Base-by-base conservation (phyloP, 176 grass and related monocot species). In the Carex scoparia region DNA sequence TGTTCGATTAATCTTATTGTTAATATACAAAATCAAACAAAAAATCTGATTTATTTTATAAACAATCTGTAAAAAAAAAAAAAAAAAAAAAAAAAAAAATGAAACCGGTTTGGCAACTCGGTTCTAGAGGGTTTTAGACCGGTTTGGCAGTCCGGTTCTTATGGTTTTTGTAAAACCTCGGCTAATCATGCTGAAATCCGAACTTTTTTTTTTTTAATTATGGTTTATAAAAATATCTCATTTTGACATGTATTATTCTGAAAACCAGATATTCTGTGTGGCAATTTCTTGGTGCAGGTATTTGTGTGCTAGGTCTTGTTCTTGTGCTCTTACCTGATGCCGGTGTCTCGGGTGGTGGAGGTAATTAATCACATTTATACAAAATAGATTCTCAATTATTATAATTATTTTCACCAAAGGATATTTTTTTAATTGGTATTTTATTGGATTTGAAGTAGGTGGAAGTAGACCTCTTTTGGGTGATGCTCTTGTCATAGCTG, bases 231-330 rank as follows among this genome's bases (percentile, higher is more conserved):
- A n/a, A n/a, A n/a, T n/a, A n/a, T n/a, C n/a, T n/a, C n/a, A 57
- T 94, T 85, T 88, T 98, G 70, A 95, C 95, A 30, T 95, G 93
- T 93, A 62, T 93, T 56, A 90, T 95, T 87, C 66, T 95, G 48
- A 93, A 93, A 86, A 98, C 89, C 35, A 92, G 88, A 70, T 95
- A 95, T 69, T 88, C 86, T 62, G 1, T 90, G 44, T 88, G 86
- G 85, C 91, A 95, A 59, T 91, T 98, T 61, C 13, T 87, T 4
- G 91, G 93, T 1, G 85, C 89, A 3, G 88, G 87, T 61, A 85
- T 98, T 66, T 95, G 95, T 78, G 88, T 90, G 23, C 51, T 69
- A 37, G 93, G 93, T 57, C 89, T 95, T 78, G 80, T 94, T 87
- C 63, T 95, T 28, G 91, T 92, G 78, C 68, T 90, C 10, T 98